phyloP scores from a whole-genome alignment of 495 filamentous ascomycete genomes.

The Podospora tetraspora region DNA sequence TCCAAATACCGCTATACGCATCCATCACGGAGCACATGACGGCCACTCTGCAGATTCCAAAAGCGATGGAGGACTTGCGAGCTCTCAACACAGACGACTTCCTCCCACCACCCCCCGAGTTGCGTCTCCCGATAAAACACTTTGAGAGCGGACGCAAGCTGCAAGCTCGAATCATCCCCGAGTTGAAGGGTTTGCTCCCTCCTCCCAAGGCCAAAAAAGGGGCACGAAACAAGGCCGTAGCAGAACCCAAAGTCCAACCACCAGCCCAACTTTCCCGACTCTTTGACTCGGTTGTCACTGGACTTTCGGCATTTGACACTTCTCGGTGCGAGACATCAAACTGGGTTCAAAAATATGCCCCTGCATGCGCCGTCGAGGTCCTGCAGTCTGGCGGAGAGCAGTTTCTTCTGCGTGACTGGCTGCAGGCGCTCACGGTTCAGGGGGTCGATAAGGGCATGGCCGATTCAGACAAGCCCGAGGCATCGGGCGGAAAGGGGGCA shows the following conservation, averaged over 20 bases:
- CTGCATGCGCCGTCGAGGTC: constrained; percentile 60
- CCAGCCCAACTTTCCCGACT: constrained; percentile 59
- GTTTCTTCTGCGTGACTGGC: constrained; percentile 73
- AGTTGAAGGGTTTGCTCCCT: constrained; percentile 24
- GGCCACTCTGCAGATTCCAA: constrained; percentile 29
- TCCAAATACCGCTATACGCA: constrained; percentile 39
- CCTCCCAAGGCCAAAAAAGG: constrained; percentile 14
- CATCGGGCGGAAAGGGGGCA: constrained; percentile 28
- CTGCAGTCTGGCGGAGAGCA: constrained; percentile 72
- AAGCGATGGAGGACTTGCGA: constrained; percentile 20
- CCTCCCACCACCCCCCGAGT: constrained; percentile 31
- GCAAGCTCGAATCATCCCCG: constrained; percentile 35
- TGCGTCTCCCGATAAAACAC: constrained; percentile 45
- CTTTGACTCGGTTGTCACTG: constrained; percentile 52
- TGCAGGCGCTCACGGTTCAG: constrained; percentile 66
- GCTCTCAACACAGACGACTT: constrained; percentile 37
- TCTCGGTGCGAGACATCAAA: constrained; percentile 64
- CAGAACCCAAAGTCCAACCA: constrained; percentile 18
- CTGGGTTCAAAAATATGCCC: constrained; percentile 89
- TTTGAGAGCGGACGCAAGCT: constrained; percentile 47
- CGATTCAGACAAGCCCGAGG: constrained; percentile 44
- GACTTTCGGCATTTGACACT: constrained; percentile 74
- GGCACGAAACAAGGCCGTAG: constrained; percentile 12
- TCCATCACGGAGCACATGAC: constrained; percentile 38
- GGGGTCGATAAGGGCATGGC: constrained; percentile 61